These are phyloP conservation scores for Colletotrichum salicis DNA, from an alignment of 2,329 filamentous ascomycete genomes.

Conservation along the genomic window DNA sequence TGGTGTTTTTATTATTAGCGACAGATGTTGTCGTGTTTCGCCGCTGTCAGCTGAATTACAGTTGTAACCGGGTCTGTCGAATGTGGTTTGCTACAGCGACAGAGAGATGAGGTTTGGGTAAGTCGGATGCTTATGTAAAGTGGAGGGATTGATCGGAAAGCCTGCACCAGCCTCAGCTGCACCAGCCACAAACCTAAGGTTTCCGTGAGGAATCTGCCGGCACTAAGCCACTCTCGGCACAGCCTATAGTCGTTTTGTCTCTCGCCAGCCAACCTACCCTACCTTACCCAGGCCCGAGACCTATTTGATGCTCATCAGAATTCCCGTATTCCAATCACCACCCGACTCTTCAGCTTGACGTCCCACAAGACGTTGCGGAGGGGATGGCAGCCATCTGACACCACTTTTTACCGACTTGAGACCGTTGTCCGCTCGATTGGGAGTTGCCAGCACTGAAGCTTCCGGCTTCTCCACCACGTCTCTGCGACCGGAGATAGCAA, in stretches of 20 bases:
- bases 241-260: conserved; percentile 29
- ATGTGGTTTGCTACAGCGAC: neutral
- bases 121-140: conserved; percentile 19
- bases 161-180: neutral
- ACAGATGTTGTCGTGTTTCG: neutral
- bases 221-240: conserved; percentile 35
- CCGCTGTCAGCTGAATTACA: too few relatives aligned
- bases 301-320: conserved; percentile 34
- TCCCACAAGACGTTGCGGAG: conserved; percentile 36
- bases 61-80: too few relatives aligned
- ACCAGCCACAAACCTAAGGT: conserved; percentile 21
- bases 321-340: conserved; percentile 25
- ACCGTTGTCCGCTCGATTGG: conserved; percentile 25
- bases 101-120: neutral
- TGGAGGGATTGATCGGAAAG: neutral
- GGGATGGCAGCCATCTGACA: conserved; percentile 35
- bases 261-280: conserved; percentile 23
- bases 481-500: conserved; percentile 2
- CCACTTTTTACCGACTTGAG: conserved; percentile 28
- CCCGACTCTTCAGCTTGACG: conserved; percentile 35
- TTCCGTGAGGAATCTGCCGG: conserved; percentile 21
- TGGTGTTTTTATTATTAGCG: too few relatives aligned
- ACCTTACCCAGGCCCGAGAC: conserved; percentile 23
- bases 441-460: conserved; percentile 29
- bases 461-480: conserved; percentile 20